Conservation (phyloP, 176 grass and related monocot species). For the Carex pumila region DNA sequence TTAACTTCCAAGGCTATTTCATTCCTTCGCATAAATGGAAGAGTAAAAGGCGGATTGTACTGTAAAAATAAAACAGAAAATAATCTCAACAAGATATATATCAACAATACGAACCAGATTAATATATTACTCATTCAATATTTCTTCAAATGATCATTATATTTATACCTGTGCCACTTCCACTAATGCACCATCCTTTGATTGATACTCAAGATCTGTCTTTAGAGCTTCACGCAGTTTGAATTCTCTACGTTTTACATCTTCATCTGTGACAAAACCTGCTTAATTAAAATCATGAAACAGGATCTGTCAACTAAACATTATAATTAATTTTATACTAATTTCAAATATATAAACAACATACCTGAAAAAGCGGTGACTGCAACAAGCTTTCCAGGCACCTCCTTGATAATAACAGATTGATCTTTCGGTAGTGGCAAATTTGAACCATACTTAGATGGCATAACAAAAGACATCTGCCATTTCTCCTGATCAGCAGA, state of each 20-base stretch:
- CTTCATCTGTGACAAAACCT: slow-evolving; percentile 88
- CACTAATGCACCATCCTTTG: slow-evolving; percentile 47
- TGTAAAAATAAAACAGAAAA: slow-evolving; percentile 31
- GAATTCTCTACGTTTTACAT: slow-evolving; percentile 47
- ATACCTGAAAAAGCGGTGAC: slow-evolving; percentile 67
- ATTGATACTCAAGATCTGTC: slow-evolving; percentile 47
- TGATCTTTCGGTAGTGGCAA: slow-evolving; percentile 70
- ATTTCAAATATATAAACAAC: not conserved
- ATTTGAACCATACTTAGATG: slow-evolving; percentile 69
- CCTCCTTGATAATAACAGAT: slow-evolving; percentile 70
- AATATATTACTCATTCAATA: not conserved
- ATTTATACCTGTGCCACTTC: slow-evolving; percentile 89
- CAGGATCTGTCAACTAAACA: not conserved
- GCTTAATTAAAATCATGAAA: slow-evolving; percentile 11
- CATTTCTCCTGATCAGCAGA: slow-evolving; percentile 40
- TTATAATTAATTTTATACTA: not conserved
- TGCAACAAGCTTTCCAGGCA: slow-evolving; percentile 60
- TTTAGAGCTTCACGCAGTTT: slow-evolving; percentile 51
- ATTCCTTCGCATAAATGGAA: slow-evolving; percentile 77
- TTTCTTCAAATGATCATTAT: not conserved
- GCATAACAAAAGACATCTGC: slow-evolving; percentile 98
- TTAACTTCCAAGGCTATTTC: slow-evolving; percentile 89
- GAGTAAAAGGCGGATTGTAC: slow-evolving; percentile 93
- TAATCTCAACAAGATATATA: not conserved
- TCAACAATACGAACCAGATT: not conserved